phyloP scores from a whole-genome alignment of 805 yeast species.

The Lipomyces starkeyi region DNA sequence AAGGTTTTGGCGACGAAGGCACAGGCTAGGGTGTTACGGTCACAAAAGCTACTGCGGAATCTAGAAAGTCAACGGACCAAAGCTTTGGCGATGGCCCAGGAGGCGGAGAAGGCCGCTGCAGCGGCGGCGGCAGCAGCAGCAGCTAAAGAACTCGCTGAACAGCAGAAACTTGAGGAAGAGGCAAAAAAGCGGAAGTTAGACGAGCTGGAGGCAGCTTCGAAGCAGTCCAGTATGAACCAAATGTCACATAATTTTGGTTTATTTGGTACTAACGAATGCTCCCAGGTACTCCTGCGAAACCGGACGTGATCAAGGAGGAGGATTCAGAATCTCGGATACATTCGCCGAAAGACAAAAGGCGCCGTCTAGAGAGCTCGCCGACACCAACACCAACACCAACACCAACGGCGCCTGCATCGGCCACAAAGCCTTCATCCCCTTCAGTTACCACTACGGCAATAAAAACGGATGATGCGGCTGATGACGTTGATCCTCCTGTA shows the following conservation, averaged over 20 bases:
- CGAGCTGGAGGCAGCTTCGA: neutral
- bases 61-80: constrained; percentile 20
- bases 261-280: neutral
- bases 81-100: constrained; percentile 7
- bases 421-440: constrained; percentile 1
- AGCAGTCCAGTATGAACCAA: neutral
- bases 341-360: constrained; percentile 7
- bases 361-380: constrained; percentile 2
- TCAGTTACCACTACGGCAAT: constrained; percentile 2
- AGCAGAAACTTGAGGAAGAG: constrained; percentile 5
- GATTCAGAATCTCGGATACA: neutral
- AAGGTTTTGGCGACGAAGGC: constrained; percentile 22
- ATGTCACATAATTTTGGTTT: neutral
- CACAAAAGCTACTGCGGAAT: constrained; percentile 19
- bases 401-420: neutral
- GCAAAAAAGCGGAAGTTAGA: neutral
- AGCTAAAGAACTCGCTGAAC: constrained; percentile 8
- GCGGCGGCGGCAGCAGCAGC: constrained; percentile 16
- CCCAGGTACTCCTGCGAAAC: neutral
- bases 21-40: constrained; percentile 19
- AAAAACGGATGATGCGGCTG: neutral
- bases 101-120: constrained; percentile 13
- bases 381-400: neutral
- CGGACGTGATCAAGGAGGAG: neutral
- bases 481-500: neutral